Evolutionary conservation across 169 alveolate genomes (phyloP).

Genomic region (Cryptosporidium baileyi): DNA sequence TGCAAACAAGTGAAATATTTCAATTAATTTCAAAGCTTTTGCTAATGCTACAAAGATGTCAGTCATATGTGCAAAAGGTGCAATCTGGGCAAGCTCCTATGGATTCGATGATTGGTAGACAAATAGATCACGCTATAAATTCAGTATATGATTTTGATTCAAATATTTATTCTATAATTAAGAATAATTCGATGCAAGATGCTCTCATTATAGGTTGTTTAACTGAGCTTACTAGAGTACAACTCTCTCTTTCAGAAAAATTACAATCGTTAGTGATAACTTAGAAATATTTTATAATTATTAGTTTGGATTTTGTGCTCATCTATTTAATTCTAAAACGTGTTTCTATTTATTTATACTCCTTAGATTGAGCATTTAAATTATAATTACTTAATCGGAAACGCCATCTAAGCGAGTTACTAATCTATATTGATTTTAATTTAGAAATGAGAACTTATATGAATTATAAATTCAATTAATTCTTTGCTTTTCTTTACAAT

Average conservation of each 20-base stretch:
- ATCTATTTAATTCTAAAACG: not conserved
- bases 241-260: conserved; percentile 46
- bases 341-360: not conserved
- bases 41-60: conserved; percentile 51
- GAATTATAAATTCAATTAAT: no score
- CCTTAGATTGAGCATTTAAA: no score
- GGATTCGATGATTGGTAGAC: conserved; percentile 59
- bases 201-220: conserved; percentile 59
- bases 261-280: conserved; percentile 43
- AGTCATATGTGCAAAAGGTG: conserved; percentile 17
- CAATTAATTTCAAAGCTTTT: conserved; percentile 23
- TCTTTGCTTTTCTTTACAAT: conserved; percentile 7
- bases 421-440: no score
- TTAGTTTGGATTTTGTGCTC: not conserved
- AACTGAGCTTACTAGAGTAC: conserved; percentile 56
- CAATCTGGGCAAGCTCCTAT: conserved; percentile 6
- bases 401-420: no score
- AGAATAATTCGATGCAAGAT: conserved; percentile 37
- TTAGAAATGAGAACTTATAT: no score
- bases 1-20: not conserved
- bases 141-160: conserved; percentile 44
- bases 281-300: not conserved
- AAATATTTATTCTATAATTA: conserved; percentile 1
- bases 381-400: no score
- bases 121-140: conserved; percentile 57